Base-by-base conservation (phyloP, 2,329 filamentous ascomycete genomes). In the Pseudogymnoascus sp. region DNA sequence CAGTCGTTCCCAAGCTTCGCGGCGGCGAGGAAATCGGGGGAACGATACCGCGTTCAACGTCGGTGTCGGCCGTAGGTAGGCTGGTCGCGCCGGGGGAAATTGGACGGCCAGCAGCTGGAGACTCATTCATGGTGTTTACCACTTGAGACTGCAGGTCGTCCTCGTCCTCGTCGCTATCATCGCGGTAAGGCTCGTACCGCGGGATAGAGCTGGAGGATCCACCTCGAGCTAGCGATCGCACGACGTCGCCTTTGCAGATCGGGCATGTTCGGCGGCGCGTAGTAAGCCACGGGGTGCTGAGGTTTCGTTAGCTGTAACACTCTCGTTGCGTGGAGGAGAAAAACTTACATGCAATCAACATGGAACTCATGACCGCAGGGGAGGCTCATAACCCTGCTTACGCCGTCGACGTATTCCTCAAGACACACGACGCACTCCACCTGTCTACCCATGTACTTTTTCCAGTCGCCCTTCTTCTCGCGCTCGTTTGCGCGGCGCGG, bases 331-430 rank as follows among this genome's bases (percentile, higher is more conserved):
- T 63, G 26, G 62, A 52, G 61, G 31, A n/a, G 49, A 62, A 61
- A 63, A 58, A 89, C 92, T 88, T 78, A 96, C 92, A 99, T 97
- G 92, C 94, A 99, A 73, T 96, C 92, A 29, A 82, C 93, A 74
- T 99, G 94, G 75, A 97, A 99, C 72, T 99, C 94, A 74, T 99
- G 94, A 37, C 94, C 94, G 75, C 94, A 99, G 7, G 94, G 94
- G 64, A 99, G 78, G 72, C 92, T 95, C 94, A 99, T 99, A 39
- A 99, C 93, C 71, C 86, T 85, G 73, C 92, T 96, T 69, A 97
- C 87, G 39, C 94, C 94, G 74, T 97, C 92, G 21, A 96, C 81
- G 71, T 97, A 99, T 73, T 99, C 94, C 72, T 99, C 94, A 35
- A 99, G 78, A 70, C 94, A 99, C 2, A 99, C 93, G 11, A 97